Conservation (phyloP, 108 stramenopile genomes). For the Nitzschia inconspicua region DNA sequence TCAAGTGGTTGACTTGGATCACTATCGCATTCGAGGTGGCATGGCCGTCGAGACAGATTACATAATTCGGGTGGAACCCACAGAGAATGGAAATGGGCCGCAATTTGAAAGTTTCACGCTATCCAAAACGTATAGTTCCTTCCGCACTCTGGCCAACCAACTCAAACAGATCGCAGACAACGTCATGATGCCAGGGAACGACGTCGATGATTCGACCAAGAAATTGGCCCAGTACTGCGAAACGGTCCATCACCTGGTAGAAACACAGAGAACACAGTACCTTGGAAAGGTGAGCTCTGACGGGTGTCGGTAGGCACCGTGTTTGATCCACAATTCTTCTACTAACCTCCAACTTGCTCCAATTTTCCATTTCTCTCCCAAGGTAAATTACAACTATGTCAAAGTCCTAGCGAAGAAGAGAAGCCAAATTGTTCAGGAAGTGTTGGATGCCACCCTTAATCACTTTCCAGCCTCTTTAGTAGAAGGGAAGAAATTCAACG, state of each 20-base stretch:
- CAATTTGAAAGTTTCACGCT: constrained; percentile 36
- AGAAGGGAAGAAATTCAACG: constrained; percentile 11
- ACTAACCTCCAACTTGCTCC: not conserved
- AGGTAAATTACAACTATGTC: constrained; percentile 57
- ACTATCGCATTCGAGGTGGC: constrained; percentile 47
- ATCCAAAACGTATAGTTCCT: constrained; percentile 49
- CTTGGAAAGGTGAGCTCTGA: constrained; percentile 40
- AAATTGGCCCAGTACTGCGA: constrained; percentile 34
- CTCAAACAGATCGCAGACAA: constrained; percentile 30
- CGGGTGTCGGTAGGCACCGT: not conserved
- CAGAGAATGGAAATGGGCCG: not conserved
- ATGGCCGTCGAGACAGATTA: constrained; percentile 59
- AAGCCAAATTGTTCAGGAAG: constrained; percentile 29
- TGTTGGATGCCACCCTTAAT: constrained; percentile 36
- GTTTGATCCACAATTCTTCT: not conserved
- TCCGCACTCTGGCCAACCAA: constrained; percentile 41
- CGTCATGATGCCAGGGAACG: not conserved
- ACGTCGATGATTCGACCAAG: constrained; percentile 4
- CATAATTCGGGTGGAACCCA: constrained; percentile 37
- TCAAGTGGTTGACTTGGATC: constrained; percentile 38
- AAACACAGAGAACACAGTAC: constrained; percentile 35
- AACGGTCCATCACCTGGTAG: constrained; percentile 36
- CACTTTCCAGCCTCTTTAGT: constrained; percentile 26
- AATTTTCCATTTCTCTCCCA: not conserved
- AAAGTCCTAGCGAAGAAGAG: constrained; percentile 48